Evolutionary conservation across 192 early-diverging fungal species (phyloP).

Genomic region (Backusella morwellensis): DNA sequence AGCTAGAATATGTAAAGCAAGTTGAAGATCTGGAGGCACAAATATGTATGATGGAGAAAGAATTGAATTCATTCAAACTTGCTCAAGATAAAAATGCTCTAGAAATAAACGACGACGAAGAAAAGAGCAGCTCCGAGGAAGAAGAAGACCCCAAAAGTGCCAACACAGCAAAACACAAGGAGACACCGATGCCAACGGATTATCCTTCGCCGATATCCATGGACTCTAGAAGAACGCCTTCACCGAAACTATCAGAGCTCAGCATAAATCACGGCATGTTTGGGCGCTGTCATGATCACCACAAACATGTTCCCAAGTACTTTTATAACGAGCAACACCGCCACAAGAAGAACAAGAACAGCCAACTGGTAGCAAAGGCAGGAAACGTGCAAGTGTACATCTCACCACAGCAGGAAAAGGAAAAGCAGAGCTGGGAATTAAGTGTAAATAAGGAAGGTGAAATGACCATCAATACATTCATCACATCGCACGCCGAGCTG

Average conservation of each 20-base stretch:
- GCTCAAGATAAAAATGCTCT: background rate
- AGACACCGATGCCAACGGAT: background rate
- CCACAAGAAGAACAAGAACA: background rate
- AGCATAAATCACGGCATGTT: background rate
- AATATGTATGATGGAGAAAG: constrained; percentile 13
- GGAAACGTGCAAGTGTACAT: background rate
- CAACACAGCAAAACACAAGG: background rate
- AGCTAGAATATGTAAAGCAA: constrained; percentile 3
- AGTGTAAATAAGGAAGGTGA: background rate
- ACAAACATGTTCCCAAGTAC: background rate
- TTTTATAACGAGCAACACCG: background rate
- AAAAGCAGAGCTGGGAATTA: background rate
- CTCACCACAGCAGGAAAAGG: background rate
- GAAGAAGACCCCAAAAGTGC: background rate
- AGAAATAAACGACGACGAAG: background rate
- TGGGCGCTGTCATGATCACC: background rate
- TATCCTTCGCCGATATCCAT: constrained; percentile 1
- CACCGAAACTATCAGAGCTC: background rate
- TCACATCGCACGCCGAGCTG: constrained; percentile 6
- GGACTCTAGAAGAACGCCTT: background rate
- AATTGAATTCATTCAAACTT: constrained; percentile 1
- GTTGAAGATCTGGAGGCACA: background rate
- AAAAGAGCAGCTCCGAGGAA: background rate
- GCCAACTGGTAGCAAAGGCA: background rate
- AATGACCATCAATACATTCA: constrained; percentile 8